Evolutionary conservation across 371 early-diverging fungal species (phyloP), one percentile per base, ranked within the genome.

Genomic region (Apophysomyces trapeziformis): DNA sequence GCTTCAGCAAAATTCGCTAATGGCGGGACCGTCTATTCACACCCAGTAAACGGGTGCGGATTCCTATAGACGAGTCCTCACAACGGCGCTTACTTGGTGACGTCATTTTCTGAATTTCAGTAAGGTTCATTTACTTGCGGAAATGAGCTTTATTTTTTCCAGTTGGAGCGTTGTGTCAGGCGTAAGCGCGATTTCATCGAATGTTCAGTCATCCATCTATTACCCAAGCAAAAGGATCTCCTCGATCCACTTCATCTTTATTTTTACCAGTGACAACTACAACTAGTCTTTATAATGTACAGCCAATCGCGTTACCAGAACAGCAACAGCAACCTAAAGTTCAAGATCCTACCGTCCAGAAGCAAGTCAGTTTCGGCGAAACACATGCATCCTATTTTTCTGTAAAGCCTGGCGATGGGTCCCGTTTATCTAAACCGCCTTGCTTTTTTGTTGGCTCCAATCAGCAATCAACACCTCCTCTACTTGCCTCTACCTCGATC

Each of bases 131-230:
- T 13, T n/a, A 14, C 6, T 9, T 13, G n/a, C 2, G 16, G 12
- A 45, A 45, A 45, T 5, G 16, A 45, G 16, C 6, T 12, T 45
- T 13, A n/a, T 6, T 45, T 45, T 18, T 45, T 45, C 46, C 16
- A 13, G 46, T 45, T 2, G 32, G 2, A 26, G 32, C 32, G 46
- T 45, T 45, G n/a, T 45, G 13, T 45, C 46, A 45, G 16, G 16
- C 46, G 4, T 14, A n/a, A 45, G 5, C 46, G 46, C 46, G 46
- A 45, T 45, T 45, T 26, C 32, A 45, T 45, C 16, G 46, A 45
- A 45, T 45, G 46, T 45, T 45, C 16, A 45, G 46, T 18, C 46
- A 45, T 45, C 46, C 46, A 45, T 45, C 46, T 45, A 45, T 45
- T n/a, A 45, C 46, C 16, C 46, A 45, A 45, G 16, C 46, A 13